Percentiles rank a stretch among this genome's conserved stretches.
These are phyloP conservation scores for Papilionanthe hybrid DNA, from an alignment of 116 monocot genomes.

Conservation along the genomic window DNA sequence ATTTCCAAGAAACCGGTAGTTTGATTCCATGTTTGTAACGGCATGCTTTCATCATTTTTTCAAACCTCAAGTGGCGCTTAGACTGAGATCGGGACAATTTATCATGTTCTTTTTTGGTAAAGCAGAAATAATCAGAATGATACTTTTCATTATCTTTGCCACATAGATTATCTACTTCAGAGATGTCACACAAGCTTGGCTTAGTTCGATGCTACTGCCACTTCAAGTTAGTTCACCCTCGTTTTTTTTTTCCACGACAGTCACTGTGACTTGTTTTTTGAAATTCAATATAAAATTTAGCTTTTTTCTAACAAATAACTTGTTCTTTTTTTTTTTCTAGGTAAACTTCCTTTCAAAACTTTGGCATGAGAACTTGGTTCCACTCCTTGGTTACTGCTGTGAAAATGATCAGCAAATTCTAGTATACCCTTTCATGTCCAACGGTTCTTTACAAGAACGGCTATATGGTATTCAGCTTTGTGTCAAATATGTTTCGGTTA, in stretches of 20 bases:
- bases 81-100: not conserved
- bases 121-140: not conserved
- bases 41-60: too few relatives aligned
- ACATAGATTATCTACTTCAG: not conserved
- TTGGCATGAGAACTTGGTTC: constrained; percentile 56
- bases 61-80: not conserved
- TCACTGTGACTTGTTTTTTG: not conserved
- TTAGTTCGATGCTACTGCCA: not conserved
- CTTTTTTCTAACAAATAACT: not conserved
- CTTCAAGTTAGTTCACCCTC: not conserved
- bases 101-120: not conserved
- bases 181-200: not conserved
- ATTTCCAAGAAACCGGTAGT: too few relatives aligned
- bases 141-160: not conserved
- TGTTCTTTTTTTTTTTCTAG: constrained; percentile 16
- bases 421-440: constrained; percentile 67
- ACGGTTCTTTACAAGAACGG: constrained; percentile 65
- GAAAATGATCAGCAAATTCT: constrained; percentile 68
- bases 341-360: constrained; percentile 49
- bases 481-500: not conserved
- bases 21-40: too few relatives aligned
- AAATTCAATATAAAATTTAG: not conserved
- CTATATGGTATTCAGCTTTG: constrained; percentile 43
- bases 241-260: not conserved
- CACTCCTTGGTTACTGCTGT: constrained; percentile 64